Evolutionary conservation across 495 filamentous ascomycete species (phyloP), one percentile per base, ranked within the genome.

Genomic region (Aspergillus leporis): DNA sequence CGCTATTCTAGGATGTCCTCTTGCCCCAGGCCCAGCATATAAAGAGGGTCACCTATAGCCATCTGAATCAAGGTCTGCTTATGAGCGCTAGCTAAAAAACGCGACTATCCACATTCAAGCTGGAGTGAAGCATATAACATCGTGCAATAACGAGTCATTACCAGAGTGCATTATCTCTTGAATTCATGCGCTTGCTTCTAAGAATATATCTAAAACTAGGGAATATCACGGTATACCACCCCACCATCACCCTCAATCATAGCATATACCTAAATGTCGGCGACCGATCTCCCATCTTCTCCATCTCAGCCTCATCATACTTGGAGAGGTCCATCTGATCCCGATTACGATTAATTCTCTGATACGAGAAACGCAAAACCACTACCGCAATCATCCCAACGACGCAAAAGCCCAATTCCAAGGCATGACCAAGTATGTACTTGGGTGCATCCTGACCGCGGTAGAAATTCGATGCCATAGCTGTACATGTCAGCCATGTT

Each of bases 391-490:
- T 60, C 48, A 89, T 77, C 0, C 89, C 89, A 4, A 74, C 66
- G 0, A 74, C 61, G n/a, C 87, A 84, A 61, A 92, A 92, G 0
- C 70, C 86, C 22, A 93, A 71, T 59, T 90, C 89, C 25, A 92
- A 68, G 5, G 76, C 78, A 67, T 92, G 89, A 0, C 90, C 90
- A 4, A 91, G 79, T 2, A 80, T 71, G 59, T 87, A 93, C 19
- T 81, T 73, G 0, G 88, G 88, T 7, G 75, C 72, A 61, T 92
- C 88, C 23, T 76, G 74, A 5, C 74, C 60, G 16, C 89, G 83
- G 64, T 92, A 93, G 69, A 93, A 91, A 63, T 92, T 91, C 2
- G 84, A 85, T 0, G 88, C 83, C 83, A 92, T 90, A 1, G 88
- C 78, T 82, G 22, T n/a, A 4, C 3, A 28, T 3, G 25, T 28